Base-by-base conservation (phyloP, 495 filamentous ascomycete genomes). In the Penicillium cataractarum region DNA sequence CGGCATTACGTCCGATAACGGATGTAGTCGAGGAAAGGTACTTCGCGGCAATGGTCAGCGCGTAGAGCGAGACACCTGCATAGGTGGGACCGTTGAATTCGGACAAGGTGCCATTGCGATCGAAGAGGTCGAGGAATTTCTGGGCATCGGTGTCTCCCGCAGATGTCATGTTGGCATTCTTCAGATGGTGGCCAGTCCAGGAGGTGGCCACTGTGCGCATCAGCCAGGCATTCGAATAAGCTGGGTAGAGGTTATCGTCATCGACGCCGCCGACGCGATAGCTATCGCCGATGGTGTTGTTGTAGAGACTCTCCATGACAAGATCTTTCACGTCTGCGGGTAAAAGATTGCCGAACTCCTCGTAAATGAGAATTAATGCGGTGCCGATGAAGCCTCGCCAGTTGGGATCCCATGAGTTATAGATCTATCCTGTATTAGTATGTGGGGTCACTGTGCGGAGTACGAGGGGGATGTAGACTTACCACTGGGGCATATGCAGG, bases 31-130 rank as follows among this genome's bases (percentile, higher is more conserved):
- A 54, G 3, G 27, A 57, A 2, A 50, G 57, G 42, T 80, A 80
- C 55, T 80, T 74, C 22, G 72, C 69, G 57, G 71, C 75, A n/a
- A 79, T 63, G n/a, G 76, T 72, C 22, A 80, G 58, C 8, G 77
- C 78, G 54, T 70, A 77, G 42, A 80, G 68, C 0, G 78, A 74
- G 17, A 80, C 78, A 1, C 78, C 78, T 6, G 74, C 69, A 53
- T 80, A 80, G 0, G 78, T 80, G n/a, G 75, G 71, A 17, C 71
- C 70, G 51, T 79, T 79, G 62, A 78, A 80, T 21, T 80, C 78
- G 12, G 78, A 79, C 0, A 80, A 61, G 1, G 78, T 79, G 33
- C 65, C 55, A 26, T 71, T 65, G 27, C 68, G 63, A 37, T 74
- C 71, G 61, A 76, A 80, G 3, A 80, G 70, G 6, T 71, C 68